Evolutionary conservation across 257 asterid genomes (phyloP).

Genomic region (Gentiana dahurica): DNA sequence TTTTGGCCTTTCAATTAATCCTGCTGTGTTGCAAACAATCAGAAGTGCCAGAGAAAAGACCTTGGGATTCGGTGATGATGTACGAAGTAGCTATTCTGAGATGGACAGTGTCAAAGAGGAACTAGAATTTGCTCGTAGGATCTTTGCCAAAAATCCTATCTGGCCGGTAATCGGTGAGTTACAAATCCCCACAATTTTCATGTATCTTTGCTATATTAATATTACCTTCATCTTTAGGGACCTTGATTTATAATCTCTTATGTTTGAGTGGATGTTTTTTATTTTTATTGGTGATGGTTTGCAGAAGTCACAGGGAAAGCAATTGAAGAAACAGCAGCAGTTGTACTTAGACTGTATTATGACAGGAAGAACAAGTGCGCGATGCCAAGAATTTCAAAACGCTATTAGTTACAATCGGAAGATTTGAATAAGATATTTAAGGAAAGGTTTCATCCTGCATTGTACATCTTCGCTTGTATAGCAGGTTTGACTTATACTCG

Average conservation of each 20-base stretch:
- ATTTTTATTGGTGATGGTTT: constrained; percentile 15
- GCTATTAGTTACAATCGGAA: constrained; percentile 31
- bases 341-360: constrained; percentile 72
- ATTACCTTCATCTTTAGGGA: neutral
- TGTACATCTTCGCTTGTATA: too few species aligned
- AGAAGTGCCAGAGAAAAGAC: constrained; percentile 77
- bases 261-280: neutral
- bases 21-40: constrained; percentile 58
- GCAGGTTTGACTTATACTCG: too few species aligned
- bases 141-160: constrained; percentile 65
- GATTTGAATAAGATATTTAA: constrained; percentile 2
- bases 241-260: neutral
- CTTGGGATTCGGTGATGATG: constrained; percentile 51
- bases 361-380: constrained; percentile 83
- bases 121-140: constrained; percentile 56
- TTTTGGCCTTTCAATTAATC: constrained; percentile 80
- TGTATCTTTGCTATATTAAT: neutral
- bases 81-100: constrained; percentile 55
- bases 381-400: constrained; percentile 89
- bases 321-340: constrained; percentile 94
- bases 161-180: constrained; percentile 98
- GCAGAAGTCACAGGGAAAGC: constrained; percentile 94
- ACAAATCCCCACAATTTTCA: too few species aligned
- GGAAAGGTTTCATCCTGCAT: neutral
- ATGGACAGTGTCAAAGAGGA: constrained; percentile 60